Base-by-base conservation (phyloP, 225 moss, liverwort and hornwort species). In the Sphagnum tenellum region DNA sequence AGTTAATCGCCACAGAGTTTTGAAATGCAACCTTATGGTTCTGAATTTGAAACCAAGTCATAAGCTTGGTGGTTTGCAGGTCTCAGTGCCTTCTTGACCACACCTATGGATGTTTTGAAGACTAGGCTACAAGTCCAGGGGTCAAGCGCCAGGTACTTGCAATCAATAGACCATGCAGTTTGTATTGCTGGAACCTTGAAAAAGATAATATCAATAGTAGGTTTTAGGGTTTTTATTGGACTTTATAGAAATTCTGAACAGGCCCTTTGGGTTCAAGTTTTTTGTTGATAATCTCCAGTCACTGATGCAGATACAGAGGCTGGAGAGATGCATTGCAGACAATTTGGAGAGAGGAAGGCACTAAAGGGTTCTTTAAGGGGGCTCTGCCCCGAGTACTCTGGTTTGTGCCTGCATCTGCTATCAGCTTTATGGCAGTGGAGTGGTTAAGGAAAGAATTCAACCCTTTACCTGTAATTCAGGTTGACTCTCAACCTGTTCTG, bases 101-200 rank as follows among this genome's bases (percentile, higher is more conserved):
- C 89, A 65, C 98, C 98, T 0, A 80, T 98, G 87, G 98, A 98
- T 75, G 90, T 98, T 6, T 85, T 98, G 73, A 98, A 98, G 77
- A 98, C 98, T 52, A 79, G 93, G 63, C 89, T 98, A 53, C 98
- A 98, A 88, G 82, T 93, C 44, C 98, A 98, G 78, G 98, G 98
- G 66, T 85, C 85, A 51, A 83, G 84, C 60, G 68, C 75, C 53
- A 87, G 92, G 96, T 93, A 67, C 14, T 67, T 47, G 29, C 29
- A 29, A 29, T 29, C 29, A 29, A 1, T 29, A 29, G 29, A 29
- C 29, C 29, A 29, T 29, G 29, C 29, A 29, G 29, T 29, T 29
- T 29, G 29, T 29, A 29, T 29, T 29, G 29, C 29, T 29, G 29
- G 29, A 29, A 29, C 29, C 29, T 29, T 29, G n/a, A 29, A 29